Base-by-base conservation (phyloP, 2,329 filamentous ascomycete species). In the Cadophora malorum region DNA sequence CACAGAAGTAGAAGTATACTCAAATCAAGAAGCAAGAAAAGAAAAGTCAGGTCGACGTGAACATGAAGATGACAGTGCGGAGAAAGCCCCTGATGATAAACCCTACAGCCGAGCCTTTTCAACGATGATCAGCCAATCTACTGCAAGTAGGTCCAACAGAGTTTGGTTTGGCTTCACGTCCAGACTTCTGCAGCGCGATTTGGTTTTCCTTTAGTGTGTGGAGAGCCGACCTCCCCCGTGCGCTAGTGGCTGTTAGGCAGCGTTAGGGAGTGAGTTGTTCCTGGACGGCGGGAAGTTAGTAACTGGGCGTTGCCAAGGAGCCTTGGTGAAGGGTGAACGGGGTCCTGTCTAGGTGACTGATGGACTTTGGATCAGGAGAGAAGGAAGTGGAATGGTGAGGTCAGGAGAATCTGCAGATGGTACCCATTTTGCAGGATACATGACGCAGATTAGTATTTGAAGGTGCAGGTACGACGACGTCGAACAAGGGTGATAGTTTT, bases 301-400 rank as follows among this genome's bases (percentile, higher is more conserved):
- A 12, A 16, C 16, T 16, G 14, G 9, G 45, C 45, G 23, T 50
- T 16, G n/a, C 60, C 60, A 63, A 35, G 47, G 45, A 33, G 67
- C 64, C 69, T 73, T 70, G 71, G 68, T 68, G 68, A 70, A 71
- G 67, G 69, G 71, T 68, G 70, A 69, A 73, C 4, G 41, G 19
- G 41, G 2, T 38, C 2, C 8, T 45, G 16, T 14, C 14, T 38
- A 9, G 35, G 35, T 38, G 35, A 38, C 5, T 9, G 14, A 38
- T 38, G 3, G 35, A 38, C 35, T 9, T 10, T 9, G 35, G 35
- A 38, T 38, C n/a, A 7, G 3, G 35, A 38, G 35, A 38, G 14
- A 10, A 38, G 35, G 35, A 38, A 10, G 35, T 2, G 35, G 35
- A 38, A 10, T 3, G 3, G 35, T 38, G 35, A 38, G 9, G 8